phyloP scores from a whole-genome alignment of 2,329 filamentous ascomycete genomes.

The Alternaria tenuissima region DNA sequence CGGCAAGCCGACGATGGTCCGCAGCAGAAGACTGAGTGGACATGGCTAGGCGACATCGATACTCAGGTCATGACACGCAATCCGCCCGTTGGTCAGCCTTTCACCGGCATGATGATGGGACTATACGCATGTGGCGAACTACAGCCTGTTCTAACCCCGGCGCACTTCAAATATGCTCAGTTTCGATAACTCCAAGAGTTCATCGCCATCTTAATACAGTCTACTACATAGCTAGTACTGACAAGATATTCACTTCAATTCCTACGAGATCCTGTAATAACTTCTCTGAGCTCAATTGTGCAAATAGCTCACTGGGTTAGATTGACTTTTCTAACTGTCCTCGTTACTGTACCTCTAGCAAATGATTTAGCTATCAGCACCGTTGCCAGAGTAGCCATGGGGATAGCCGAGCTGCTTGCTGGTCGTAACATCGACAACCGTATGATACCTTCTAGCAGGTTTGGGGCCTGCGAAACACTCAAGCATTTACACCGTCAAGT shows the following conservation, averaged over 20 bases:
- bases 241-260: neutral
- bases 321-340: no score
- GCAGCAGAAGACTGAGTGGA: slow-evolving; percentile 8
- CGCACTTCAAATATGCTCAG: slow-evolving; percentile 49
- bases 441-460: no score
- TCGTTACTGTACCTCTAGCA: no score
- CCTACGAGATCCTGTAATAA: neutral
- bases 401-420: no score
- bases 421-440: no score
- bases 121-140: slow-evolving; percentile 56
- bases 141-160: slow-evolving; percentile 52
- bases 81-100: slow-evolving; percentile 52
- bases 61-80: slow-evolving; percentile 47
- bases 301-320: no score
- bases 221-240: neutral
- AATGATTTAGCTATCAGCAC: no score
- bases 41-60: slow-evolving; percentile 31
- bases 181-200: slow-evolving; percentile 7
- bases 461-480: no score
- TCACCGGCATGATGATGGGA: slow-evolving; percentile 58
- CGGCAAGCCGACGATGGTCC: slow-evolving; percentile 4
- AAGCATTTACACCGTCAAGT: no score
- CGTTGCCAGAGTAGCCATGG: no score
- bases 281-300: neutral
- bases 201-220: neutral